Evolutionary conservation across 345 rosid species (phyloP).

Genomic region (Turritis glabra): DNA sequence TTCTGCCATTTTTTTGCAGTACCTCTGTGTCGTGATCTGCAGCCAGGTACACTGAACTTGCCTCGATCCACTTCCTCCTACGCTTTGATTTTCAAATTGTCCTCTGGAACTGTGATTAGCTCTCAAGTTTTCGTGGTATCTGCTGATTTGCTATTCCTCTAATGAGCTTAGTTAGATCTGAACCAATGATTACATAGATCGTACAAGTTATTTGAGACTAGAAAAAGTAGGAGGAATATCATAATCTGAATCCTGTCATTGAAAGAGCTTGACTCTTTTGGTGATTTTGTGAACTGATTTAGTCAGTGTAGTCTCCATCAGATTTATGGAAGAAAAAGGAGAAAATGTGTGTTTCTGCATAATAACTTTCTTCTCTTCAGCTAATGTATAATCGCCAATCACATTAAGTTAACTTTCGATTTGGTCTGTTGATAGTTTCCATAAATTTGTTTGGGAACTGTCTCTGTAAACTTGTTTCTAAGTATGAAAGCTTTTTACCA

Average conservation of each 20-base stretch:
- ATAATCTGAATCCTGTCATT: neutral
- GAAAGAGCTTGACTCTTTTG: neutral
- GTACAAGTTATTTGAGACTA: neutral
- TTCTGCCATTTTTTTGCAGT: conserved; percentile 4
- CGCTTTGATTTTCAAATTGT: neutral
- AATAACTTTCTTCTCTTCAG: neutral
- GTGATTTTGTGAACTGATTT: neutral
- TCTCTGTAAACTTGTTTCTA: neutral
- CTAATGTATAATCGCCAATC: too few species aligned
- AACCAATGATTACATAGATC: neutral
- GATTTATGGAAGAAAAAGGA: neutral
- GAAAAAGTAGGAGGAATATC: neutral
- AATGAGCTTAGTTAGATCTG: conserved; percentile 28
- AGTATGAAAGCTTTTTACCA: neutral
- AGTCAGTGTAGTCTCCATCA: neutral
- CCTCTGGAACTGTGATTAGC: conserved; percentile 16
- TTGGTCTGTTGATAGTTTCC: neutral
- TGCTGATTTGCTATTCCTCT: neutral
- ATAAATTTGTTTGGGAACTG: neutral
- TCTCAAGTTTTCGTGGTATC: neutral
- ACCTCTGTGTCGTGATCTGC: conserved; percentile 11
- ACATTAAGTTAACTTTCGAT: neutral
- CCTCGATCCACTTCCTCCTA: conserved; percentile 23
- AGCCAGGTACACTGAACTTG: conserved; percentile 22
- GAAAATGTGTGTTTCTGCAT: neutral